phyloP scores from a whole-genome alignment of 225 moss, liverwort and hornwort species.

The Sphagnum contortum region DNA sequence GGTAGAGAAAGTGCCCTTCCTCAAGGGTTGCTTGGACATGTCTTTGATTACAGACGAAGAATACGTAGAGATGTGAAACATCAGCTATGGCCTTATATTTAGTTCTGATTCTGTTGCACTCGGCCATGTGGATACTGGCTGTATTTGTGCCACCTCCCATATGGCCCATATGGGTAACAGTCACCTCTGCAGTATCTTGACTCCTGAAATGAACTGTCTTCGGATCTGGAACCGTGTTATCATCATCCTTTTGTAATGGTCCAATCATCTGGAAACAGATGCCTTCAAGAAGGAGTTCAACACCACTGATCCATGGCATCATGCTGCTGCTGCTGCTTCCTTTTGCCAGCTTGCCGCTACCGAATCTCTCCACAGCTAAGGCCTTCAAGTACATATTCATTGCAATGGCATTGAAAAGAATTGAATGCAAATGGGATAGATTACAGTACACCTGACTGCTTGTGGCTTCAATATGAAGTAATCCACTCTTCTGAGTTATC shows the following conservation, averaged over 20 bases:
- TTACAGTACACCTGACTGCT: slow-evolving; percentile 57
- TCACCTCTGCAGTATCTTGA: slow-evolving; percentile 58
- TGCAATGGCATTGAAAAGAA: slow-evolving; percentile 52
- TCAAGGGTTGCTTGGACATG: slow-evolving; percentile 52
- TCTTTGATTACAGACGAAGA: slow-evolving; percentile 52
- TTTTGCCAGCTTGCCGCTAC: slow-evolving; percentile 22
- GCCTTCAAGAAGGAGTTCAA: slow-evolving; percentile 54
- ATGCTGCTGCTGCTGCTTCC: slow-evolving; percentile 31
- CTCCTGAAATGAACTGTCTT: slow-evolving; percentile 83
- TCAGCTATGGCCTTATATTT: slow-evolving; percentile 69
- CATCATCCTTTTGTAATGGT: slow-evolving; percentile 56
- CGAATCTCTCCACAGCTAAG: slow-evolving; percentile 5
- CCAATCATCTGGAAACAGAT: slow-evolving; percentile 69
- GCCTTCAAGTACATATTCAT: slow-evolving; percentile 57
- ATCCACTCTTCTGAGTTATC: slow-evolving; percentile 38
- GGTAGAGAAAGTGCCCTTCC: slow-evolving; percentile 58
- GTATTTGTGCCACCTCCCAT: slow-evolving; percentile 46
- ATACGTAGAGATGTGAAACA: slow-evolving; percentile 51
- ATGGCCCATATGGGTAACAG: slow-evolving; percentile 52
- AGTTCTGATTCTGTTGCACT: slow-evolving; percentile 35
- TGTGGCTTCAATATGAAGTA: slow-evolving; percentile 66
- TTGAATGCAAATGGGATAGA: slow-evolving; percentile 51
- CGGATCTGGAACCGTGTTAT: slow-evolving; percentile 48
- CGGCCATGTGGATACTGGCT: slow-evolving; percentile 57
- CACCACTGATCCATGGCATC: slow-evolving; percentile 39